Evolutionary conservation across 805 yeast genomes (phyloP).

Genomic region (Wickerhamiella azyma): DNA sequence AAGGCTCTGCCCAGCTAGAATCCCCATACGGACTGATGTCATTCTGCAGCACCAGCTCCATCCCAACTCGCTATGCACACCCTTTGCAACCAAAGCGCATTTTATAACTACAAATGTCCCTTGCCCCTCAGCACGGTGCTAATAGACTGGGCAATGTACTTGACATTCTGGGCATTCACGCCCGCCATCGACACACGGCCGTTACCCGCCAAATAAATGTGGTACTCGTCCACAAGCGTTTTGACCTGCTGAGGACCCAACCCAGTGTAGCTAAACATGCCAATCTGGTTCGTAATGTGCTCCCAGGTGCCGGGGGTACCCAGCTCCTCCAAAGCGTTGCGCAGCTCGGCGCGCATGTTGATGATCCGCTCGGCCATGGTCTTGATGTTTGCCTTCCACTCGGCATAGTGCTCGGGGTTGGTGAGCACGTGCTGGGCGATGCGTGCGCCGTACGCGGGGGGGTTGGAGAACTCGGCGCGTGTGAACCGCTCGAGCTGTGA

Average conservation of each 20-base stretch:
- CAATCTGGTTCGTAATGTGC: slow-evolving; percentile 76
- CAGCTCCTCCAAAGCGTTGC: slow-evolving; percentile 41
- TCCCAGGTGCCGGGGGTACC: slow-evolving; percentile 64
- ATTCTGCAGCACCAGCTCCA: no score
- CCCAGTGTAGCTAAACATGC: slow-evolving; percentile 94
- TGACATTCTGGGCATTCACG: slow-evolving; percentile 62
- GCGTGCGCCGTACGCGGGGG: slow-evolving; percentile 89
- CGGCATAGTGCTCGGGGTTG: slow-evolving; percentile 41
- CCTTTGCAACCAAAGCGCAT: no score
- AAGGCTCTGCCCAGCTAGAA: no score
- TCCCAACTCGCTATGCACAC: no score
- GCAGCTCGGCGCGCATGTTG: slow-evolving; percentile 52
- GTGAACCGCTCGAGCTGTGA: slow-evolving; percentile 74
- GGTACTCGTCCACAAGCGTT: slow-evolving; percentile 57
- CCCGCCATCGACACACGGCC: slow-evolving; percentile 96
- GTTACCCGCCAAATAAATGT: slow-evolving; percentile 61
- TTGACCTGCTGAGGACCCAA: slow-evolving; percentile 56
- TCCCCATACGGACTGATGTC: no score
- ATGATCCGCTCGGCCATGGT: slow-evolving; percentile 68
- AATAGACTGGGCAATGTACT: slow-evolving; percentile 81
- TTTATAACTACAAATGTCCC: not conserved
- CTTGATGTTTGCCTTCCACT: slow-evolving; percentile 75
- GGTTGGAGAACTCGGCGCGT: slow-evolving; percentile 82
- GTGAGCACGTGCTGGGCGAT: slow-evolving; percentile 68
- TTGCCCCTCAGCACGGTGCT: slow-evolving; percentile 22